Evolutionary conservation across 1,139 yeast genomes (phyloP).

Genomic region (Blastobotrys raffinosifermentans): DNA sequence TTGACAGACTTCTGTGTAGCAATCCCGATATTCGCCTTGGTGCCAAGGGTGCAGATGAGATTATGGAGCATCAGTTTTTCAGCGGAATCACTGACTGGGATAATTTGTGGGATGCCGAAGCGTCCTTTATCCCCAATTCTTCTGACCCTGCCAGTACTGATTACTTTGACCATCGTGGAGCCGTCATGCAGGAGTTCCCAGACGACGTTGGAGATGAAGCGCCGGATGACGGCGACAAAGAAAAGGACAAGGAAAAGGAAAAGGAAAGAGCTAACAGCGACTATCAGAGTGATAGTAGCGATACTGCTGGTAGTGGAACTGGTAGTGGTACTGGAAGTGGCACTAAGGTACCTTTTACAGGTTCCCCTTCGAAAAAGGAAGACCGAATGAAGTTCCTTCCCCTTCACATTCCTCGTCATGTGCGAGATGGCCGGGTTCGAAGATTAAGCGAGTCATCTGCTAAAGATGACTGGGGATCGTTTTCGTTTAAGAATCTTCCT

Average conservation of each 20-base stretch:
- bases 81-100: constrained; percentile 63
- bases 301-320: constrained; percentile 9
- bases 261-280: constrained; percentile 11
- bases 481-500: constrained; percentile 80
- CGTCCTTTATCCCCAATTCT: constrained; percentile 74
- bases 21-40: constrained; percentile 71
- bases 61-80: constrained; percentile 73
- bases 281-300: constrained; percentile 17
- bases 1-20: constrained; percentile 51
- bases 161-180: constrained; percentile 90
- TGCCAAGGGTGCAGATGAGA: constrained; percentile 67
- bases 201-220: constrained; percentile 28
- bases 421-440: constrained; percentile 56
- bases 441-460: constrained; percentile 57
- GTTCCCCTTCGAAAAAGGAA: constrained; percentile 11
- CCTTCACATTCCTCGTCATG: constrained; percentile 48
- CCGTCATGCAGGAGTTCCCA: constrained; percentile 36
- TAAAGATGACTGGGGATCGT: constrained; percentile 80
- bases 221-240: too few species aligned
- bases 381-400: constrained; percentile 29
- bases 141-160: constrained; percentile 87
- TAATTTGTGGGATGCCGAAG: constrained; percentile 62
- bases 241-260: constrained; percentile 8
- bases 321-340: too few species aligned
- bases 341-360: constrained; percentile 11